Base-by-base conservation (phyloP, 2,329 filamentous ascomycete species). In the Sarocladiaceae sp. region DNA sequence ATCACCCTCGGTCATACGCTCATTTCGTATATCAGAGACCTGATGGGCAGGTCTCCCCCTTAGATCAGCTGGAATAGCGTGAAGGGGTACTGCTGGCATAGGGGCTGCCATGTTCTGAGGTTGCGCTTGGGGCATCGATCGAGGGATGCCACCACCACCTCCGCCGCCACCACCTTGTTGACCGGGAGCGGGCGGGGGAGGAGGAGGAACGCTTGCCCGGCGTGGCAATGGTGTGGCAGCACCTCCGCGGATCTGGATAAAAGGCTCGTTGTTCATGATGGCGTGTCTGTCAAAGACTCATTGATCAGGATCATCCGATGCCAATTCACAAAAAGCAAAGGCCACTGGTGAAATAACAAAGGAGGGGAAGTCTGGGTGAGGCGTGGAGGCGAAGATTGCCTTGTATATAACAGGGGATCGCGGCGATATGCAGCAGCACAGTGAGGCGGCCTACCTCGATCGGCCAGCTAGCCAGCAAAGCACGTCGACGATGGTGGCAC, bases 1-100 rank as follows among this genome's bases (percentile, higher is more conserved):
- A 11, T 69, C 59, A 5, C 60, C 56, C 19, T 67, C 59, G 1
- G 63, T 68, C 19, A 41, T 41, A 11, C 37, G 37, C 13, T 41
- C 37, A 20, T 10, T 6, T 27, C 37, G 21, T 13, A 41, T 41
- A 29, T 41, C 37, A 19, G 37, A 41, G 23, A 41, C 13, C n/a
- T 41, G 37, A n/a, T 16, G 13, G 7, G 37, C 5, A 18, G 37
- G 37, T 19, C 37, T 27, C 23, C 37, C 37, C 19, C 23, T 41
- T 3, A 41, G 20, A 4, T 41, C 37, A 4, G 37, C 13, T 18
- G 37, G 37, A 13, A 29, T 27, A 18, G 18, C 12, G 19, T 43
- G 40, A 6, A 33, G 7, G 3, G 40, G 40, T 23, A 24, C 23
- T 19, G 37, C 23, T 24, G 23, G 21, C 5, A 23, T 5, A 6